A percentile compares a stretch with the other conserved stretches of the same genome.
Conservation (phyloP, 768 basidiomycete genomes). For the Phaffia tasmanica region DNA sequence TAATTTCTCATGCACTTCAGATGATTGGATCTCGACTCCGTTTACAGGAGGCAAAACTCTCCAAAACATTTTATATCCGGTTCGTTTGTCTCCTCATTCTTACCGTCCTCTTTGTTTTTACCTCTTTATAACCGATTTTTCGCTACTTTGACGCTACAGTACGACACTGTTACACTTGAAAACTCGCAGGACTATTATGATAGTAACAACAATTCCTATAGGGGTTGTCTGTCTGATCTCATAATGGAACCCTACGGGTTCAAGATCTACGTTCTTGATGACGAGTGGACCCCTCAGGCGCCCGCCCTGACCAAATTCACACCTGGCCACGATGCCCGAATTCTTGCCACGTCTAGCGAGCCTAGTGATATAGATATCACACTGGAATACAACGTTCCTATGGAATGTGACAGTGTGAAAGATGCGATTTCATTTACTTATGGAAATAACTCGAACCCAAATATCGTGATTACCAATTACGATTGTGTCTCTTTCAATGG, state of each 20-base stretch:
- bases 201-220: slow-evolving; percentile 51
- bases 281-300: slow-evolving; percentile 57
- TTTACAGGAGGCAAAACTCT: slow-evolving; percentile 53
- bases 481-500: slow-evolving; percentile 47
- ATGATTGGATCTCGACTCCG: slow-evolving; percentile 68
- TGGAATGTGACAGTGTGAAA: slow-evolving; percentile 64
- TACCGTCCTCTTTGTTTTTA: not conserved
- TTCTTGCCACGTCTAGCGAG: slow-evolving; percentile 46
- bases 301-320: slow-evolving; percentile 66
- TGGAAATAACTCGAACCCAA: no score
- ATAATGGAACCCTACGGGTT: slow-evolving; percentile 64
- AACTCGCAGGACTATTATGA: slow-evolving; percentile 56
- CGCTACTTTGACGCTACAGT: slow-evolving; percentile 34
- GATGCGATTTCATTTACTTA: slow-evolving; percentile 50
- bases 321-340: slow-evolving; percentile 77
- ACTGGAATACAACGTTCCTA: slow-evolving; percentile 65
- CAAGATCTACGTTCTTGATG: slow-evolving; percentile 63
- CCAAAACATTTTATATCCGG: slow-evolving; percentile 64
- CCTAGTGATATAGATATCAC: slow-evolving; percentile 52
- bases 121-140: not conserved
- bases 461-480: slow-evolving; percentile 41
- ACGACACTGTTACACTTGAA: slow-evolving; percentile 60
- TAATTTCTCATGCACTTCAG: slow-evolving; percentile 48
- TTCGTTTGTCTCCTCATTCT: not conserved
- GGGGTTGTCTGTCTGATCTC: slow-evolving; percentile 60